Conservation (phyloP, 169 alveolate genomes). For the Neospora caninum region DNA sequence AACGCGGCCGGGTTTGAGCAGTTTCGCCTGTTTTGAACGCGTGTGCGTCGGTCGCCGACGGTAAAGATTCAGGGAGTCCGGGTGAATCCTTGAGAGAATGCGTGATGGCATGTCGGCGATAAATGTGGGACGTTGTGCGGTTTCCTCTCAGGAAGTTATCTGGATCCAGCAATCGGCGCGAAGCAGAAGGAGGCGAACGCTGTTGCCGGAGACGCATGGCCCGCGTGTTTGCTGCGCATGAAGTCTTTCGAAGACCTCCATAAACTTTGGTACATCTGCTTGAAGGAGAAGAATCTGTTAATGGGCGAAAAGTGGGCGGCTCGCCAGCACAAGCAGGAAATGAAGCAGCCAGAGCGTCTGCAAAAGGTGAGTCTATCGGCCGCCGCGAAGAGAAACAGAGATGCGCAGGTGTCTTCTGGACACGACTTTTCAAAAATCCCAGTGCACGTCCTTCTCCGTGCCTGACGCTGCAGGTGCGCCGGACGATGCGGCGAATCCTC, state of each 20-base stretch:
- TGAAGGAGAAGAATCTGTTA: constrained; percentile 84
- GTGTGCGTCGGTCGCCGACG: no score
- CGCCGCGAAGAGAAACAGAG: neutral
- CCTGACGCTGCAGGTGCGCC: constrained; percentile 69
- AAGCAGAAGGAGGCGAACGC: constrained; percentile 76
- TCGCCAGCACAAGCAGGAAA: constrained; percentile 75
- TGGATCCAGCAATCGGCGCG: constrained; percentile 78
- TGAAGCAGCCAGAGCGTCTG: constrained; percentile 83
- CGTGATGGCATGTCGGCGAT: no score
- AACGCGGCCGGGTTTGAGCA: no score
- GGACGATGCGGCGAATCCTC: constrained; percentile 86
- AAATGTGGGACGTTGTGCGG: neutral
- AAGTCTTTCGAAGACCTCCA: constrained; percentile 86
- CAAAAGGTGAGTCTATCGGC: constrained; percentile 76
- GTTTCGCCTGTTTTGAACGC: no score
- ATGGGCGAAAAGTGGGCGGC: constrained; percentile 85
- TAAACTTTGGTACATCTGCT: constrained; percentile 82
- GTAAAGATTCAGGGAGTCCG: no score
- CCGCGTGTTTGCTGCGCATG: constrained; percentile 81
- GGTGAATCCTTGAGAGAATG: no score
- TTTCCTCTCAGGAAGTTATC: constrained; percentile 73
- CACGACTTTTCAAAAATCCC: no score
- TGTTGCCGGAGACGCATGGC: constrained; percentile 88
- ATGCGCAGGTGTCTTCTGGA: neutral
- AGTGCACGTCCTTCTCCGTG: neutral